These are phyloP conservation scores for Stephanodiscus minutulus DNA, from an alignment of 108 stramenopile species.

Conservation along the genomic window DNA sequence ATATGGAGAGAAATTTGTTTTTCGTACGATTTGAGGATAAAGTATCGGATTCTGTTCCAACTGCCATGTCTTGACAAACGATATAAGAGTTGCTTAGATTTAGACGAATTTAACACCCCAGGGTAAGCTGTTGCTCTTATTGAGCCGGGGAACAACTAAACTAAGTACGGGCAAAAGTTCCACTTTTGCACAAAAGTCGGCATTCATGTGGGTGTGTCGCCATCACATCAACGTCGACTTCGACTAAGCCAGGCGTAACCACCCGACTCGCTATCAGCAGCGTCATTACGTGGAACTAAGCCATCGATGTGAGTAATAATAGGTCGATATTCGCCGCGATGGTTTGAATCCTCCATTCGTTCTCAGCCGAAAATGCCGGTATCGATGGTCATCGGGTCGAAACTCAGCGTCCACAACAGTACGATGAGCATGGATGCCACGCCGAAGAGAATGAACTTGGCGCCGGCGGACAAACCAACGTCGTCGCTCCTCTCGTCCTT, in stretches of 20 bases:
- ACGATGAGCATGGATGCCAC: constrained; percentile 33
- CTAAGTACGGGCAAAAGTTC: no score
- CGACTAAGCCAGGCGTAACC: no score
- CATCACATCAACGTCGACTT: no score
- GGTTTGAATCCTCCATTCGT: background rate
- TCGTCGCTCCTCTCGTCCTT: background rate
- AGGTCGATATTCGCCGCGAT: no score
- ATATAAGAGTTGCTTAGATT: background rate
- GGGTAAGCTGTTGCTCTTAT: no score
- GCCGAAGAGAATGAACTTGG: constrained; percentile 25
- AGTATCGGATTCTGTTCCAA: background rate
- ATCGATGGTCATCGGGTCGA: constrained; percentile 30
- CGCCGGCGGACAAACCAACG: constrained; percentile 15
- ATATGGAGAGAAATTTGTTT: constrained; percentile 42
- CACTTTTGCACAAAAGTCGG: no score
- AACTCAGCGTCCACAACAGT: constrained; percentile 37
- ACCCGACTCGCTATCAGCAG: no score
- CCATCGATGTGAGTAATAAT: background rate
- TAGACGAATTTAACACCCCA: no score
- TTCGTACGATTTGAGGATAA: constrained; percentile 17
- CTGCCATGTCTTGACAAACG: background rate
- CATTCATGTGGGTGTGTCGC: no score
- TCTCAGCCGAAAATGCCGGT: background rate
- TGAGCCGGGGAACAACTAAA: no score
- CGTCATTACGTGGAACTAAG: background rate